Evolutionary conservation across 1,284 basidiomycete species (phyloP).

Genomic region (Fistulinella staudtii): DNA sequence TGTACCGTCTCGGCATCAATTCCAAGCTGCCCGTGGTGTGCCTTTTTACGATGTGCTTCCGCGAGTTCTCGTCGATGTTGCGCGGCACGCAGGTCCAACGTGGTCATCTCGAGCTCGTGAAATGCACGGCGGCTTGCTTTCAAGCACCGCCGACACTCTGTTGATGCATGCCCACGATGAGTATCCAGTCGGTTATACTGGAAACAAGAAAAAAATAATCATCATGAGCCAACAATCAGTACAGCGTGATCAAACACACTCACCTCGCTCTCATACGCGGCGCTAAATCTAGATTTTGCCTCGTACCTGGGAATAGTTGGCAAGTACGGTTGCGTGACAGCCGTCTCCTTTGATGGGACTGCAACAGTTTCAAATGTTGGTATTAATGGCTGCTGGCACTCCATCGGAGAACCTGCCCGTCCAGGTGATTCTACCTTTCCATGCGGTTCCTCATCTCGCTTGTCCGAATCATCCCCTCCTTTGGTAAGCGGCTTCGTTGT

Average conservation of each 20-base stretch:
- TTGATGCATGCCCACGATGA: constrained; percentile 38
- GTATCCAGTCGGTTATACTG: constrained; percentile 32
- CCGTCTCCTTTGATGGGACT: constrained; percentile 12
- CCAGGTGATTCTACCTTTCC: constrained; percentile 8
- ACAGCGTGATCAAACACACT: constrained; percentile 7
- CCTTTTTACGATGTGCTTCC: constrained; percentile 56
- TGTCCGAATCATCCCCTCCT: constrained; percentile 15
- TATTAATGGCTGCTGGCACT: constrained; percentile 4
- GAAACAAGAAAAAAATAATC: neutral
- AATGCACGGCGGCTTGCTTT: constrained; percentile 47
- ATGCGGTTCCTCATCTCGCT: constrained; percentile 12
- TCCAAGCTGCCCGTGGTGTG: constrained; percentile 53
- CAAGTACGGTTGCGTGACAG: constrained; percentile 26
- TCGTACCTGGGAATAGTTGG: constrained; percentile 29
- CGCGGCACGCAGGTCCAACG: constrained; percentile 54
- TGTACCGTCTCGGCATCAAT: constrained; percentile 40
- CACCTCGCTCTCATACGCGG: constrained; percentile 25
- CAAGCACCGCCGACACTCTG: constrained; percentile 41
- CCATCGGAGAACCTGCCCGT: constrained; percentile 8
- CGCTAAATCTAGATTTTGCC: constrained; percentile 23
- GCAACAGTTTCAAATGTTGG: constrained; percentile 13
- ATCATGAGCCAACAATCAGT: constrained; percentile 8
- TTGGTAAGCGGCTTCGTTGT: constrained; percentile 6
- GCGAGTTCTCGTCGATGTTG: constrained; percentile 54
- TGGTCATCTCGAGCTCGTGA: constrained; percentile 57